A percentile compares a stretch with the other conserved stretches of the same genome.
phyloP scores from a whole-genome alignment of 2,329 filamentous ascomycete genomes.

The Fusarium sp. region DNA sequence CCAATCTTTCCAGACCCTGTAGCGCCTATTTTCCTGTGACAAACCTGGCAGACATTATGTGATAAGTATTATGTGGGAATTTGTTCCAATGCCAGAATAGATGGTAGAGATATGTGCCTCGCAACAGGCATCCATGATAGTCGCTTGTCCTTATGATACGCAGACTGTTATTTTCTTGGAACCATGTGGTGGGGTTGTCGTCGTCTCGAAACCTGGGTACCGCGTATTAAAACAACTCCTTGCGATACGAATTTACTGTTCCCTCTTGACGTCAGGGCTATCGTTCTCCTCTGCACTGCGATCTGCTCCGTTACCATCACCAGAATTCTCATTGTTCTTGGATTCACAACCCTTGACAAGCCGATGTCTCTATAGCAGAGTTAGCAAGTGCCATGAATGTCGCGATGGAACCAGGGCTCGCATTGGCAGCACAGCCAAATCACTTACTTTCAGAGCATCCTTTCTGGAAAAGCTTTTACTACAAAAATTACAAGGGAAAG shows the following conservation, averaged over 20 bases:
- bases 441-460: slow-evolving; percentile 90
- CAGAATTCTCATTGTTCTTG: slow-evolving; percentile 43
- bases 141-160: not conserved
- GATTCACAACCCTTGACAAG: slow-evolving; percentile 71
- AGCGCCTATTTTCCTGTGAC: slow-evolving; percentile 27
- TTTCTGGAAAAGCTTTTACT: slow-evolving; percentile 98
- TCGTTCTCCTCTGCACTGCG: slow-evolving; percentile 41
- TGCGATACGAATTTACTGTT: slow-evolving; percentile 22
- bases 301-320: slow-evolving; percentile 35
- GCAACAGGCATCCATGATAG: not conserved
- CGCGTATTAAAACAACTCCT: slow-evolving; percentile 9
- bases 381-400: slow-evolving; percentile 23
- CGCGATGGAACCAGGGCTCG: not conserved
- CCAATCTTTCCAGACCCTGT: slow-evolving; percentile 21
- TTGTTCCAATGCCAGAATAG: slow-evolving; percentile 1
- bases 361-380: slow-evolving; percentile 61
- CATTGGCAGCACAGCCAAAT: not conserved
- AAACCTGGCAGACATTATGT: slow-evolving; percentile 27
- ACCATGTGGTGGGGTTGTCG: slow-evolving; percentile 5
- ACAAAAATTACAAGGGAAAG: slow-evolving; percentile 89
- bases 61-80: slow-evolving; percentile 16
- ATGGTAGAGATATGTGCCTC: not conserved
- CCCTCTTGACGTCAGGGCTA: slow-evolving; percentile 35
- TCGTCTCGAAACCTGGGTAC: slow-evolving; percentile 25
- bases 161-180: not conserved